Base-by-base conservation (phyloP, 495 filamentous ascomycete species). In the Penicillium pancosmium region DNA sequence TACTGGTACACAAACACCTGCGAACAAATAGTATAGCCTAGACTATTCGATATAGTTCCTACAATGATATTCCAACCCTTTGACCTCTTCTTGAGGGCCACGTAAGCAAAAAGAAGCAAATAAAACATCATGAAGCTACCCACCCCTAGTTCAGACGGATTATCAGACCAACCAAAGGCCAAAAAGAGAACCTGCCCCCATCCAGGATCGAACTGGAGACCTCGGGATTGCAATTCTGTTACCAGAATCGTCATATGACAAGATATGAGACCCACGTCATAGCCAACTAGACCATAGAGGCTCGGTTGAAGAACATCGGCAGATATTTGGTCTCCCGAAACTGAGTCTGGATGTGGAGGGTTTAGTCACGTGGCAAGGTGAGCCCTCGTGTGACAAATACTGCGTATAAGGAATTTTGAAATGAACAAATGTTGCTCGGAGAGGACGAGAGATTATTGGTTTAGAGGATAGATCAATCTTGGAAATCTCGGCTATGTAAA, bases 241-340 rank as follows among this genome's bases (percentile, higher is more conserved):
- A 40, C 50, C 64, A 66, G 60, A 50, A 48, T 35, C 51, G 54
- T 66, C 64, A 66, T 60, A 60, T 60, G 38, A 52, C 25, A 54
- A 43, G 44, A 61, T 66, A 66, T 66, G 64, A 66, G 64, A 66
- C 64, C 64, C 44, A 54, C 64, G 64, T 66, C 64, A 66, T 66
- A 25, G 63, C 64, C 64, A 62, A 64, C 60, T 66, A 66, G 64
- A 66, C 64, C 61, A 66, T 53, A 48, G 55, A 66, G 54, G 64
- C 64, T 56, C 36, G 35, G 27, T 40, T 38, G 18, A 34, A 21
- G 23, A 8, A 7, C 46, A 19, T 18, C 9, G 23, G 46, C 18
- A 11, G 23, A 27, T 25, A 11, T 44, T 19, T 44, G 15, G 41
- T 13, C 6, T 18, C 9, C 16, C n/a, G 41, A 44, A 5, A 9